Conservation (phyloP, 805 yeast species). For the Barnettozyma wickerhamii region DNA sequence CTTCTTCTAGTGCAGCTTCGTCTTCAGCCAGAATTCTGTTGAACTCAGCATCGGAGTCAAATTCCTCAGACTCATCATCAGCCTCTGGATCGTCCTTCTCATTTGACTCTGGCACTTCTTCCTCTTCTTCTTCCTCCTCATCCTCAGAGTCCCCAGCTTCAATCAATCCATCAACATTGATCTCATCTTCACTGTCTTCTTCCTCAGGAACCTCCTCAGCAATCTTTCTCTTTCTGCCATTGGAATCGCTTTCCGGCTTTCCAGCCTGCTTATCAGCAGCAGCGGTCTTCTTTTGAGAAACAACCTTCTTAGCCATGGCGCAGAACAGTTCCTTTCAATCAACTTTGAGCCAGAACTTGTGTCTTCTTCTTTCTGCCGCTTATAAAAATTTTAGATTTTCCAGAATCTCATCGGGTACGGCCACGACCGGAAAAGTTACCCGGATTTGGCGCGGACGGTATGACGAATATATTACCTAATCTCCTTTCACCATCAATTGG, state of each 20-base stretch:
- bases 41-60: slow-evolving; percentile 59
- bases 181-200: slow-evolving; percentile 14
- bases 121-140: slow-evolving; percentile 5
- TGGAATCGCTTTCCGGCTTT: no score
- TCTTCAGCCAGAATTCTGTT: slow-evolving; percentile 51
- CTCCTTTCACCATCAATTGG: slow-evolving; percentile 16
- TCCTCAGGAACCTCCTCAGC: slow-evolving; percentile 14
- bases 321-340: no score
- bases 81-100: slow-evolving; percentile 13
- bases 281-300: not conserved
- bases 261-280: not conserved
- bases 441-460: not conserved
- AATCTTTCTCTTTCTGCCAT: slow-evolving; percentile 22
- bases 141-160: slow-evolving; percentile 16
- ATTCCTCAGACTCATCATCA: slow-evolving; percentile 19
- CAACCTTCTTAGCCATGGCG: not conserved
- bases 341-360: no score
- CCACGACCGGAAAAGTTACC: not conserved
- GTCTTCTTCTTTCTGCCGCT: no score
- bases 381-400: no score
- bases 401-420: not conserved
- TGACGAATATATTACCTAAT: not conserved
- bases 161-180: slow-evolving; percentile 16
- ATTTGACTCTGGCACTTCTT: slow-evolving; percentile 28
- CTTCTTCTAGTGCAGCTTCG: no score